These are phyloP conservation scores for Coemansia sp. DNA, from an alignment of 192 early-diverging fungal genomes.

Conservation along the genomic window DNA sequence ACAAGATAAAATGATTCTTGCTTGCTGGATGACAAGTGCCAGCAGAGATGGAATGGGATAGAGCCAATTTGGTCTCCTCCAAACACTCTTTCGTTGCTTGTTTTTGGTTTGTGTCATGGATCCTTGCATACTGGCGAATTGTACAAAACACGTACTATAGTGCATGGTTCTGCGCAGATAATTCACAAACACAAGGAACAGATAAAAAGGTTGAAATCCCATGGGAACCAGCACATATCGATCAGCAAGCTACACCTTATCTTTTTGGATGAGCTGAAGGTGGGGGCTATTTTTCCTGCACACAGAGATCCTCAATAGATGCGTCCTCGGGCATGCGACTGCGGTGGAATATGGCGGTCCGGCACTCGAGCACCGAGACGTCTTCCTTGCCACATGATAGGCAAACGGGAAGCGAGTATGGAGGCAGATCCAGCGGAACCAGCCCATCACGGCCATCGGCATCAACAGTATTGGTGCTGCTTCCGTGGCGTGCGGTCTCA, in stretches of 20 bases:
- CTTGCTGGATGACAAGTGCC: background rate
- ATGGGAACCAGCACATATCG: too few relatives aligned
- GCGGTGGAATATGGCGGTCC: constrained; percentile 9
- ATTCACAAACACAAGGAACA: too few relatives aligned
- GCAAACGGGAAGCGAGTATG: constrained; percentile 20
- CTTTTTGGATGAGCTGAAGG: background rate
- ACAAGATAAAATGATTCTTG: background rate
- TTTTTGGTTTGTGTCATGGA: too few relatives aligned
- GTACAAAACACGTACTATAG: too few relatives aligned
- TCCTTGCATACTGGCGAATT: too few relatives aligned
- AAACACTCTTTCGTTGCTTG: too few relatives aligned
- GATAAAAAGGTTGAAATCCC: too few relatives aligned
- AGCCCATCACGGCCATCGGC: background rate
- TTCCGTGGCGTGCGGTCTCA: background rate
- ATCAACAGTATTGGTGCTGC: too few relatives aligned
- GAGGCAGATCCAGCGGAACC: constrained; percentile 1
- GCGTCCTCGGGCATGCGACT: constrained; percentile 14
- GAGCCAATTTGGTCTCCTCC: background rate
- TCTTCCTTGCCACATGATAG: constrained; percentile 24
- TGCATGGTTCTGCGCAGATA: too few relatives aligned
- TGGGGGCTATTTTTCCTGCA: background rate
- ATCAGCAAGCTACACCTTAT: too few relatives aligned
- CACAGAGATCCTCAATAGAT: constrained; percentile 17
- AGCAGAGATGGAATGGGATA: background rate
- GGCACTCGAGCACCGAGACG: constrained; percentile 19